Conservation (phyloP, 345 rosid genomes). For the Linum trigynum region DNA sequence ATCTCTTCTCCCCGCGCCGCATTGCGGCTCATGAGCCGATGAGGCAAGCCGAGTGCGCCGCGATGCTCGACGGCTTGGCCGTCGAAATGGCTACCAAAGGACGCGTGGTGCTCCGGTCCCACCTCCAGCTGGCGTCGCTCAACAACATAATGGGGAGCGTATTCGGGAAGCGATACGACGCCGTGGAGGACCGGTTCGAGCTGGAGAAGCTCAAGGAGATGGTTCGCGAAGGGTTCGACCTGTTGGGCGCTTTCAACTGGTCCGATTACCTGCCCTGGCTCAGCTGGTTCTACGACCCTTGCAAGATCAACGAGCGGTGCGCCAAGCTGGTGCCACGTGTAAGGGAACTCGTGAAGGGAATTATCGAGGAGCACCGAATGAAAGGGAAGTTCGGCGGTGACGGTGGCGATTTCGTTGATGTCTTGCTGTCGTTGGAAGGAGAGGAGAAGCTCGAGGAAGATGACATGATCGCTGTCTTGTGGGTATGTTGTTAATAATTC, state of each 20-base stretch:
- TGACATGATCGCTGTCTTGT: slow-evolving; percentile 69
- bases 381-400: slow-evolving; percentile 5
- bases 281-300: slow-evolving; percentile 45
- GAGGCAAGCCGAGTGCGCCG: slow-evolving; percentile 9
- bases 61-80: slow-evolving; percentile 20
- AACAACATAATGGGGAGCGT: slow-evolving; percentile 70
- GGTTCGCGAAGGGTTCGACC: slow-evolving; percentile 63
- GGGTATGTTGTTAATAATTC: slow-evolving; percentile 34
- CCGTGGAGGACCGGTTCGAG: slow-evolving; percentile 28
- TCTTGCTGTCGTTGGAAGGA: slow-evolving; percentile 51
- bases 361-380: slow-evolving; percentile 38
- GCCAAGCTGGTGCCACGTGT: slow-evolving; percentile 55
- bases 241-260: slow-evolving; percentile 59
- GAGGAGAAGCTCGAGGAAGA: slow-evolving; percentile 42
- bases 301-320: slow-evolving; percentile 58
- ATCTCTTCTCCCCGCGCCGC: slow-evolving; percentile 55
- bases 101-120: slow-evolving; percentile 11
- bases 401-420: slow-evolving; percentile 56
- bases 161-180: slow-evolving; percentile 45
- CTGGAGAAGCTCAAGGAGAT: slow-evolving; percentile 31
- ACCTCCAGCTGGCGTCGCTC: slow-evolving; percentile 54
- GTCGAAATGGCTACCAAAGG: slow-evolving; percentile 28
- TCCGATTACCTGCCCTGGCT: slow-evolving; percentile 65
- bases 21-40: slow-evolving; percentile 39
- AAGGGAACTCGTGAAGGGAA: slow-evolving; percentile 49